A percentile compares a stretch with the other conserved stretches of the same genome.
Evolutionary conservation across 805 yeast species (phyloP).

Genomic region (Peterozyma xylosa): DNA sequence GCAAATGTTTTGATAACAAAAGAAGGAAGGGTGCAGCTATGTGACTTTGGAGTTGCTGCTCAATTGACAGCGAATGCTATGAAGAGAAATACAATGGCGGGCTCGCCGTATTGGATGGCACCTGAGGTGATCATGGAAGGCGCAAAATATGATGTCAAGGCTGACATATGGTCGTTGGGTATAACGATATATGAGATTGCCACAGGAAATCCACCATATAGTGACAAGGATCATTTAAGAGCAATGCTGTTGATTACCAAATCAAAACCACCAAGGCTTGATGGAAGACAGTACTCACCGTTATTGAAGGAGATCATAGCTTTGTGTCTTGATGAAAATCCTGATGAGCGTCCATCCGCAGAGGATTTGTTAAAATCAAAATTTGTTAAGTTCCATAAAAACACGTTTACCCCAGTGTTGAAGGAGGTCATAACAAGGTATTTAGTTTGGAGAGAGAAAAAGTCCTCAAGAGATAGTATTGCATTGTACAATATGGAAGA

Average conservation of each 20-base stretch:
- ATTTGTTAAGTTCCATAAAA: conserved; percentile 59
- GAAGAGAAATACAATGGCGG: conserved; percentile 92
- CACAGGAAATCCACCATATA: conserved; percentile 95
- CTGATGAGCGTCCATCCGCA: conserved; percentile 80
- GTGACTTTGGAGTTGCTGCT: conserved; percentile 99
- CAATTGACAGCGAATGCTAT: conserved; percentile 67
- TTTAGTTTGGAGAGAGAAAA: conserved; percentile 67
- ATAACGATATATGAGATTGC: conserved; percentile 91
- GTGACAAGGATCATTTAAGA: conserved; percentile 89
- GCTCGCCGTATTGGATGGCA: conserved; percentile 98
- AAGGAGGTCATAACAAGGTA: conserved; percentile 73
- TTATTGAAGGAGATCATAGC: conserved; percentile 84
- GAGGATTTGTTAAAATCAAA: conserved; percentile 74
- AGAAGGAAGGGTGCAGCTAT: conserved; percentile 83
- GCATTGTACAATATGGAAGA: conserved; percentile 32
- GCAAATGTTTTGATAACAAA: conserved; percentile 88
- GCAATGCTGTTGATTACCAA: conserved; percentile 93
- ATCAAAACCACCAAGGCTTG: conserved; percentile 90
- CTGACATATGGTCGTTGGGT: conserved; percentile 97
- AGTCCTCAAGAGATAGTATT: conserved; percentile 45
- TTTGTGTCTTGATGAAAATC: conserved; percentile 86
- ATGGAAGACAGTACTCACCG: conserved; percentile 77
- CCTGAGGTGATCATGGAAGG: conserved; percentile 96
- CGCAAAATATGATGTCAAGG: conserved; percentile 78
- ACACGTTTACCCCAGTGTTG: conserved; percentile 49